Evolutionary conservation across 2,329 filamentous ascomycete species (phyloP), one percentile per base, ranked within the genome.

Genomic region (Arthrobotrys iridis): DNA sequence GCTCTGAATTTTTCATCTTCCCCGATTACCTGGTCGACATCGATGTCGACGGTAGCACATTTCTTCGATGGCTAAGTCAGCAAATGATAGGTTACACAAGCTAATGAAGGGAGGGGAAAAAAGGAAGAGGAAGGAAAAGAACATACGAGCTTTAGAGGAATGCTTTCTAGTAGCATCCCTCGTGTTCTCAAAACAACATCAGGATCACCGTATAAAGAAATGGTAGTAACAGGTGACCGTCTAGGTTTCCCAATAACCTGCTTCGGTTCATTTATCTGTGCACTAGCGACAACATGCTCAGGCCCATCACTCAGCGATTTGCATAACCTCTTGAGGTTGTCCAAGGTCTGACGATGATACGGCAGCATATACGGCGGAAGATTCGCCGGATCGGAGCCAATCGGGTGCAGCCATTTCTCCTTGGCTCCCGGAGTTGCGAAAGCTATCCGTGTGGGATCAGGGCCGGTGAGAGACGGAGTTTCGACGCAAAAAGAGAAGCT

Each of bases 401-500:
- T 91, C 77, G 94, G 91, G 83, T 97, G 94, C 58, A 93, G 95
- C 95, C 95, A 99, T 82, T 92, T 89, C 78, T 94, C 88, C 78
- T 96, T 89, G 75, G 94, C 93, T 79, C 93, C 91, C 70, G 89
- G 88, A 77, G 92, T 97, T 77, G 94, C 93, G 84, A 97, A 94
- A 76, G 98, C 88, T 80, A 99, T 92, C 83, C 98, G 93, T 83
- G 97, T 93, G 79, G 91, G 91, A 80, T 98, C 93, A 77, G 95
- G 95, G 33, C 95, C 95, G 77, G 92, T 88, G 76, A 99, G 89
- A 80, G 94, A 96, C 79, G 93, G 90, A 84, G 98, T 97, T 76
- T 95, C 95, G 55, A 99, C 91, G 82, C 97, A 98, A 89, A 99
- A 98, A 78, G 93, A 94, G 82, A 97, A 90, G 83, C 96, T 93